Conservation (phyloP, 805 yeast genomes). For the Wickerhamomyces chambardii region DNA sequence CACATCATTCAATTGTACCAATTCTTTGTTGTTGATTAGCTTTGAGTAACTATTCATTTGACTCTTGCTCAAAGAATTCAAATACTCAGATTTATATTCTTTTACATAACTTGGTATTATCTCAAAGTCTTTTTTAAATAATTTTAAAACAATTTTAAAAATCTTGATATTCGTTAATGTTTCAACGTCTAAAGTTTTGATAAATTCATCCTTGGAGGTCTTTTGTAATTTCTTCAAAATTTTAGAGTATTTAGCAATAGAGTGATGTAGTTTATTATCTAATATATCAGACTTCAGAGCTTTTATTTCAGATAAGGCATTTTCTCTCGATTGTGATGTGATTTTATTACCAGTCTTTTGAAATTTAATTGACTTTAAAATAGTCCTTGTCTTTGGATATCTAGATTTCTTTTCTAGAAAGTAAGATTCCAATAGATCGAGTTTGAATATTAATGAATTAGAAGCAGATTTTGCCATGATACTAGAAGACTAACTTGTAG, state of each 20-base stretch:
- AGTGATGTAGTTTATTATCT: constrained; percentile 38
- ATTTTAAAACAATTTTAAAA: constrained; percentile 8
- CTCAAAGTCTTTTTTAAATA: constrained; percentile 15
- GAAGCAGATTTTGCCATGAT: not conserved
- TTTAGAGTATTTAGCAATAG: constrained; percentile 30
- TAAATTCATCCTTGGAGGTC: constrained; percentile 3
- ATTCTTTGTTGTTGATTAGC: constrained; percentile 34
- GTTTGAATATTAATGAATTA: constrained; percentile 14
- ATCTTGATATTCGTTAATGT: constrained; percentile 13
- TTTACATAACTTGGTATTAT: constrained; percentile 15
- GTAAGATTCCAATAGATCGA: constrained; percentile 48
- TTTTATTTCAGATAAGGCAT: constrained; percentile 35
- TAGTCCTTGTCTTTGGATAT: constrained; percentile 32
- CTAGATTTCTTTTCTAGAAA: constrained; percentile 34
- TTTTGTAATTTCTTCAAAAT: constrained; percentile 22
- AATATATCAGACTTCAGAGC: constrained; percentile 35
- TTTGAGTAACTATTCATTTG: constrained; percentile 24
- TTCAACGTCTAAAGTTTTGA: constrained; percentile 16
- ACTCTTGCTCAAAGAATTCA: constrained; percentile 24
- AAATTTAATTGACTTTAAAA: constrained; percentile 31
- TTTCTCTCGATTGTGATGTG: constrained; percentile 27
- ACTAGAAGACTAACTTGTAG: no score
- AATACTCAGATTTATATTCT: constrained; percentile 29
- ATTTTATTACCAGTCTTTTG: constrained; percentile 13
- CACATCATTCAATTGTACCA: constrained; percentile 34